Percentiles rank a stretch among this genome's conserved stretches.
Conservation (phyloP, 1,284 basidiomycete species). For the Leccinum solheimii region DNA sequence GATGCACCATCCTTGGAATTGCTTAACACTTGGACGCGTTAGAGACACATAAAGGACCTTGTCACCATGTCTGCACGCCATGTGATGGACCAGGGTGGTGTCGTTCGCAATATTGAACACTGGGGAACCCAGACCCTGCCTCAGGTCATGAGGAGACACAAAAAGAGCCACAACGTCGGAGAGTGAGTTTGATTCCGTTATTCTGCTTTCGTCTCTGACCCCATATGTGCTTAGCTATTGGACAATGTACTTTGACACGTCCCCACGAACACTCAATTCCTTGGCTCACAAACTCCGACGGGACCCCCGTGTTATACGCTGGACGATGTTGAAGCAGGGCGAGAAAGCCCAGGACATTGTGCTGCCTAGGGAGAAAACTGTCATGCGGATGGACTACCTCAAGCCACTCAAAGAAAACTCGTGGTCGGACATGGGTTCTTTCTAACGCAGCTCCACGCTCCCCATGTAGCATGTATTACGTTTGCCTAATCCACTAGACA, state of each 20-base stretch:
- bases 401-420: conserved; percentile 25
- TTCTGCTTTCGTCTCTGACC: conserved; percentile 12
- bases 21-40: conserved; percentile 9
- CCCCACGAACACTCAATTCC: conserved; percentile 64
- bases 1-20: background rate
- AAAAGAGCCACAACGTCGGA: conserved; percentile 62
- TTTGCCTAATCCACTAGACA: background rate
- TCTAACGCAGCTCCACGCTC: conserved; percentile 8
- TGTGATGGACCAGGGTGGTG: conserved; percentile 76
- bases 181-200: conserved; percentile 60
- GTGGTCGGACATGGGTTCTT: conserved; percentile 28
- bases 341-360: conserved; percentile 71
- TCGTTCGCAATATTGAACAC: conserved; percentile 76
- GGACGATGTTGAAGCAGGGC: conserved; percentile 80
- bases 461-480: background rate
- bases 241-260: conserved; percentile 87
- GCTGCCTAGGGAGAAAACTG: conserved; percentile 38
- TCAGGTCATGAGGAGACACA: conserved; percentile 74
- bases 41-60: conserved; percentile 78
- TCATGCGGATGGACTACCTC: conserved; percentile 31
- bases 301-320: conserved; percentile 82
- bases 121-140: conserved; percentile 76
- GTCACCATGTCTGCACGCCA: conserved; percentile 73
- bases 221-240: conserved; percentile 67
- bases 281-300: conserved; percentile 68